Percentiles rank a stretch among this genome's conserved stretches.
phyloP scores from a whole-genome alignment of 2,329 filamentous ascomycete genomes.

The Fusarium praegraminearum region DNA sequence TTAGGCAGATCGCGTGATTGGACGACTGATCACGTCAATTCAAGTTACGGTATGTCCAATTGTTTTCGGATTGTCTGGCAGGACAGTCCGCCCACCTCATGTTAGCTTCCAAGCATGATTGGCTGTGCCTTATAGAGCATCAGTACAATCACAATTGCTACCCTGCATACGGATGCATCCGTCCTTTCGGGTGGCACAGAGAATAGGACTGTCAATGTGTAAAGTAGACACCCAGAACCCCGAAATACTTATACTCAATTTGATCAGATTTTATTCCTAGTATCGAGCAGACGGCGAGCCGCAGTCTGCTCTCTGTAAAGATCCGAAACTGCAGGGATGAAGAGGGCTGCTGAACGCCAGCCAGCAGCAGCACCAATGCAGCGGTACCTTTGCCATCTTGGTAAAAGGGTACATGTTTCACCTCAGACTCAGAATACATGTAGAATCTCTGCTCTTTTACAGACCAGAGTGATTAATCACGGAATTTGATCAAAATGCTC shows the following conservation, averaged over 20 bases:
- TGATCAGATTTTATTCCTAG: background rate
- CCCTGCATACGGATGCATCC: background rate
- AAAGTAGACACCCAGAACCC: background rate
- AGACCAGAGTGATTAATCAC: background rate
- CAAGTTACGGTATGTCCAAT: background rate
- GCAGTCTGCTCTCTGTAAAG: background rate
- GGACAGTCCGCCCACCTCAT: background rate
- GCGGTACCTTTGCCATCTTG: background rate
- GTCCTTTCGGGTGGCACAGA: background rate
- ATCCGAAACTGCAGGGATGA: background rate
- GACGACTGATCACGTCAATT: background rate
- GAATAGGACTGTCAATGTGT: background rate
- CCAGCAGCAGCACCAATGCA: background rate
- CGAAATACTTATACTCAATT: background rate
- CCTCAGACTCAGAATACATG: too few relatives aligned
- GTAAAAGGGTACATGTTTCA: background rate
- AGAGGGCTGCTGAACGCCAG: too few relatives aligned
- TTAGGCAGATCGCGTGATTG: background rate
- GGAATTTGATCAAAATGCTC: rapidly evolving
- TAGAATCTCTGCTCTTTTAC: background rate
- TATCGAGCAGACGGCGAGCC: background rate
- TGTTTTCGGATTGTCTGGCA: background rate
- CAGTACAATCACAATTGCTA: background rate
- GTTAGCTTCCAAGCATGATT: background rate
- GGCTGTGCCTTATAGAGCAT: background rate